Evolutionary conservation across 352 stramenopile species (phyloP), one percentile per base, ranked within the genome.

Genomic region (Halophytophthora batemanensis): DNA sequence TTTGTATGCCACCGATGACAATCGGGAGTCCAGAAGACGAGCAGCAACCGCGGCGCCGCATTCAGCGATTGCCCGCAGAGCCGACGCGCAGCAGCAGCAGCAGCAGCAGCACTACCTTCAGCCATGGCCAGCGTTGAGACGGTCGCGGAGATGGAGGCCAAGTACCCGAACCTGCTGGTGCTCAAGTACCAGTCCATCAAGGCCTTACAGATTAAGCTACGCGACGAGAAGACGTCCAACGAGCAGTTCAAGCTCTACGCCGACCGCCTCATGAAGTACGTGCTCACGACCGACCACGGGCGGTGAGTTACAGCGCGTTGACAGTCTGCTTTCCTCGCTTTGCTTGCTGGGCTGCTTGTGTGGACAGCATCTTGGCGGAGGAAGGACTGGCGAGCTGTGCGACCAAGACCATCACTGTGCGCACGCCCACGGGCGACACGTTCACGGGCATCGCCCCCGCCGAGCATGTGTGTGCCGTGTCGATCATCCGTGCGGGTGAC

Each of bases 401-500:
- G 34, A 81, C 28, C 22, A 61, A 80, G 52, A 71, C 43, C 33
- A 55, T 61, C 50, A 88, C 77, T 17, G 68, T 91, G 45, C 53
- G 67, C 57, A 93, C 84, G 41, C 79, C 82, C 35, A 93, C 82
- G 11, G 71, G 74, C 47, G 74, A 86, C 63, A 72, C 66, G 37
- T 86, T 77, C 55, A 80, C 57, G 43, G 75, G 63, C 4, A 38
- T 82, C 14, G 60, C 84, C 51, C 72, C 79, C 1, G 66, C 68
- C 21, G 74, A 82, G 25, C 84, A 69, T 39, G 69, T 98, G 33
- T 97, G 90, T 53, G 87, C 84, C 10, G 90, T 98, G 36, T 98
- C 92, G 18, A 98, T 98, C 58, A 90, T 98, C 56, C 82, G 95
- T 21, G 88, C 90, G 2, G 95, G 95, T 19, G 85, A 95, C 60